Evolutionary conservation across 2,329 filamentous ascomycete species (phyloP).

Genomic region (Fusarium sp.): DNA sequence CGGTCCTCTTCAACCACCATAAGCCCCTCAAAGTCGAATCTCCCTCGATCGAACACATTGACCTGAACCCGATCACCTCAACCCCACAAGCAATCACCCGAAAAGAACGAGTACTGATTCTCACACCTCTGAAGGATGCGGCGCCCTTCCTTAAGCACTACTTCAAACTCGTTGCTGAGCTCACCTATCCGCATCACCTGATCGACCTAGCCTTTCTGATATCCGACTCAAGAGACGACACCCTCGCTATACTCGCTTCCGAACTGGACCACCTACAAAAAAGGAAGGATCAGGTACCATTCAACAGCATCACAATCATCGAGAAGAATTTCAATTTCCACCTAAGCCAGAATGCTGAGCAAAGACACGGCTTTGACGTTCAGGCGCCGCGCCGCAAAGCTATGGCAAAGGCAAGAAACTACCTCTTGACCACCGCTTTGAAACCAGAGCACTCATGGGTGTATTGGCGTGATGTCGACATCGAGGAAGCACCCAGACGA

Average conservation of each 20-base stretch:
- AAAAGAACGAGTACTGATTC: constrained; percentile 88
- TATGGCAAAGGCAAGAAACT: constrained; percentile 93
- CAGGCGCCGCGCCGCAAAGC: constrained; percentile 91
- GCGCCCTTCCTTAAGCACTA: constrained; percentile 85
- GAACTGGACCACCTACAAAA: constrained; percentile 92
- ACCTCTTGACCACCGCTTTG: constrained; percentile 83
- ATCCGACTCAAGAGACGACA: constrained; percentile 91
- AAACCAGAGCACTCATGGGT: constrained; percentile 98
- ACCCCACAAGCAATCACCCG: constrained; percentile 83
- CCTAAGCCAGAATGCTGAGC: constrained; percentile 82
- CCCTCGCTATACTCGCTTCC: constrained; percentile 83
- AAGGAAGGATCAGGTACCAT: constrained; percentile 82
- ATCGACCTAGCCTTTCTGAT: constrained; percentile 97
- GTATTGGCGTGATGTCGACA: constrained; percentile 98
- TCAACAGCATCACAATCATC: constrained; percentile 85
- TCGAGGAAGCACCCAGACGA: constrained; percentile 86
- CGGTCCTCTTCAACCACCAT: constrained; percentile 97
- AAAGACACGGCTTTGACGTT: constrained; percentile 86
- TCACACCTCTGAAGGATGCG: constrained; percentile 94
- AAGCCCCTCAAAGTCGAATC: constrained; percentile 87
- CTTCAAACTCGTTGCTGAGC: constrained; percentile 89
- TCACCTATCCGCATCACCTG: constrained; percentile 94
- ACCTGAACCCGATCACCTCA: constrained; percentile 88
- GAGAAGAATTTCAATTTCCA: constrained; percentile 90
- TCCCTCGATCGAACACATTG: constrained; percentile 80